A percentile compares a stretch with the other conserved stretches of the same genome.
Conservation (phyloP, 1,284 basidiomycete genomes). For the Cronartium quercuum region DNA sequence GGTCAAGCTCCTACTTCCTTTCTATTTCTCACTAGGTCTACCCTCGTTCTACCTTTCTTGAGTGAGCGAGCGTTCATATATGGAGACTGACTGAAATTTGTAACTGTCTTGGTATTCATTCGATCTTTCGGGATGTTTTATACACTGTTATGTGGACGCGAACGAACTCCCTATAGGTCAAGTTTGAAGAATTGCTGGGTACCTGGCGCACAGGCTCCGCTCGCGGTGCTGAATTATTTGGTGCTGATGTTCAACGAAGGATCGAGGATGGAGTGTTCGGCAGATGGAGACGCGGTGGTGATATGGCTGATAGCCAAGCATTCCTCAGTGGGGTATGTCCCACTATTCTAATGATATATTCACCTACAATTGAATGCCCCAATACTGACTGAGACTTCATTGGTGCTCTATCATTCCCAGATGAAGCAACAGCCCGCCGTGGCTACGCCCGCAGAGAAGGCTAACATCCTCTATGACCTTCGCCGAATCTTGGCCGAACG, state of each 20-base stretch:
- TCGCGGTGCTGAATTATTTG: slow-evolving; percentile 30
- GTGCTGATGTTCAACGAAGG: slow-evolving; percentile 25
- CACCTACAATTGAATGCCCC: too few species aligned
- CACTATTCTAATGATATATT: background rate
- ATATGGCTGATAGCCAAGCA: slow-evolving; percentile 32
- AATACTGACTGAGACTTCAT: background rate
- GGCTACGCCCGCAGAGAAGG: slow-evolving; percentile 36
- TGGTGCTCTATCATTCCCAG: background rate
- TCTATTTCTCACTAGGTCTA: background rate
- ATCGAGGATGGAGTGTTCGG: slow-evolving; percentile 34
- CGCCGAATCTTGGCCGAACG: slow-evolving; percentile 31
- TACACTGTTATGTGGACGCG: background rate
- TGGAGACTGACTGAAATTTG: background rate
- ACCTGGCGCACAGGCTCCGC: slow-evolving; percentile 36
- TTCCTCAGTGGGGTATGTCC: slow-evolving; percentile 30
- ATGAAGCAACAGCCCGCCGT: slow-evolving; percentile 37
- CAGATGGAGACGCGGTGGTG: slow-evolving; percentile 22
- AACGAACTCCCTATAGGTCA: slow-evolving; percentile 8
- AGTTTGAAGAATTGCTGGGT: slow-evolving; percentile 37
- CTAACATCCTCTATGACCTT: slow-evolving; percentile 36
- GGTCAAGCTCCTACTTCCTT: slow-evolving; percentile 12
- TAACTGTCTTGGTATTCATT: background rate
- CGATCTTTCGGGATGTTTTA: background rate
- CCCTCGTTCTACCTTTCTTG: background rate
- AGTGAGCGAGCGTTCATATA: background rate